A percentile compares a stretch with the other conserved stretches of the same genome.
phyloP scores from a whole-genome alignment of 2,329 filamentous ascomycete genomes.

The Alternaria sp. region DNA sequence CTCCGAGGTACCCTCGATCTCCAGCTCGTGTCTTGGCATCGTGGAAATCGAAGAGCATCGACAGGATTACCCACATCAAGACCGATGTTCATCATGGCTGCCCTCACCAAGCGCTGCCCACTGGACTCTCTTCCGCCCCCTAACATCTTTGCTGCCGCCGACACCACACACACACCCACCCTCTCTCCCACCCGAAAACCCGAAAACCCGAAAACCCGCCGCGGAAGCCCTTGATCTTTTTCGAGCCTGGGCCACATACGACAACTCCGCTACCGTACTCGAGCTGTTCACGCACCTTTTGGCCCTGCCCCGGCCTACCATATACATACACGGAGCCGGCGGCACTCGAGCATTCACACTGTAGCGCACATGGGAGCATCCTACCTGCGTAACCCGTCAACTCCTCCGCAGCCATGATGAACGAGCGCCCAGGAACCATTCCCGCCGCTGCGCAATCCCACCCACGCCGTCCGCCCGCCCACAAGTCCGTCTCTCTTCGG shows the following conservation, averaged over 20 bases:
- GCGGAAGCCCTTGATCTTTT: not conserved
- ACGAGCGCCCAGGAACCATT: slow-evolving; percentile 32
- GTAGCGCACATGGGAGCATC: slow-evolving; percentile 29
- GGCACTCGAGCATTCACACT: slow-evolving; percentile 2
- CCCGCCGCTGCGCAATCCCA: slow-evolving; percentile 31
- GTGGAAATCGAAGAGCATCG: slow-evolving; percentile 30
- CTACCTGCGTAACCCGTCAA: slow-evolving; percentile 20
- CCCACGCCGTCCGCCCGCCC: slow-evolving; percentile 55
- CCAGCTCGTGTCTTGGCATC: slow-evolving; percentile 26
- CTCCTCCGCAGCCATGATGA: slow-evolving; percentile 29
- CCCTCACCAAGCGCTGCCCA: not conserved
- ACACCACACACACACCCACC: too few species aligned
- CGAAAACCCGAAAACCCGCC: not conserved
- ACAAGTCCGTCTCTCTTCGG: slow-evolving; percentile 58
- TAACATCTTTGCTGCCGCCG: not conserved
- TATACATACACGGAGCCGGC: slow-evolving; percentile 4
- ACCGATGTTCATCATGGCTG: slow-evolving; percentile 30
- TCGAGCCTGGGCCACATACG: not conserved
- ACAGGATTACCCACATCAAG: slow-evolving; percentile 16
- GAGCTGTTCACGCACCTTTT: not conserved
- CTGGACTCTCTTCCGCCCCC: not conserved
- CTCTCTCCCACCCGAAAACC: not conserved
- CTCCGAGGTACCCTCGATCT: slow-evolving; percentile 26
- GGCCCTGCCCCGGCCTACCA: not conserved
- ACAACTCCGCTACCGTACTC: not conserved